Percentiles rank a stretch among this genome's conserved stretches.
Conservation (phyloP, 805 yeast genomes). For the Vanderwaltozyma tropicalis region DNA sequence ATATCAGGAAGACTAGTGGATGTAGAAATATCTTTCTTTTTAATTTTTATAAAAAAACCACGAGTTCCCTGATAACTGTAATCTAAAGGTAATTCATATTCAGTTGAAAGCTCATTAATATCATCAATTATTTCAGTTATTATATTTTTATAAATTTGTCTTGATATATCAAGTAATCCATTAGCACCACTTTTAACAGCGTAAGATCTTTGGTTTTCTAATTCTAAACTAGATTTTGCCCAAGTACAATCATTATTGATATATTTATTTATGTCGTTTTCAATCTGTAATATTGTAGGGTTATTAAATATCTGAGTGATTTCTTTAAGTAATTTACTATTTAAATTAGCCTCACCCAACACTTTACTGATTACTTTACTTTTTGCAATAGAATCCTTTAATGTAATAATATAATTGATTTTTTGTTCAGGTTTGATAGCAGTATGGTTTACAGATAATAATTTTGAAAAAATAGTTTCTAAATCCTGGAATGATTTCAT, state of each 20-base stretch:
- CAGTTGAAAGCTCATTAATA: constrained; percentile 18
- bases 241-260: constrained; percentile 36
- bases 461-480: constrained; percentile 32
- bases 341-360: constrained; percentile 8
- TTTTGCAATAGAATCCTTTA: constrained; percentile 29
- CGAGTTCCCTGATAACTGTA: constrained; percentile 28
- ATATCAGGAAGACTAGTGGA: constrained; percentile 21
- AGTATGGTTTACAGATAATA: constrained; percentile 23
- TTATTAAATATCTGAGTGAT: constrained; percentile 23
- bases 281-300: constrained; percentile 16
- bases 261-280: constrained; percentile 20
- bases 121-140: constrained; percentile 29
- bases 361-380: constrained; percentile 4
- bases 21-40: constrained; percentile 4
- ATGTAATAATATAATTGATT: constrained; percentile 32
- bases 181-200: constrained; percentile 37
- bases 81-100: constrained; percentile 21
- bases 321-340: constrained; percentile 20
- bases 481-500: constrained; percentile 31
- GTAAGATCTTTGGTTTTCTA: constrained; percentile 35
- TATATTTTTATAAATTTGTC: constrained; percentile 32
- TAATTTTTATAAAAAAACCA: constrained; percentile 32
- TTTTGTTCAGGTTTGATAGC: constrained; percentile 27
- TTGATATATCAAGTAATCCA: constrained; percentile 36
- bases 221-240: constrained; percentile 32